Base-by-base conservation (phyloP, 2,329 filamentous ascomycete species). In the Sporothrix luriei region DNA sequence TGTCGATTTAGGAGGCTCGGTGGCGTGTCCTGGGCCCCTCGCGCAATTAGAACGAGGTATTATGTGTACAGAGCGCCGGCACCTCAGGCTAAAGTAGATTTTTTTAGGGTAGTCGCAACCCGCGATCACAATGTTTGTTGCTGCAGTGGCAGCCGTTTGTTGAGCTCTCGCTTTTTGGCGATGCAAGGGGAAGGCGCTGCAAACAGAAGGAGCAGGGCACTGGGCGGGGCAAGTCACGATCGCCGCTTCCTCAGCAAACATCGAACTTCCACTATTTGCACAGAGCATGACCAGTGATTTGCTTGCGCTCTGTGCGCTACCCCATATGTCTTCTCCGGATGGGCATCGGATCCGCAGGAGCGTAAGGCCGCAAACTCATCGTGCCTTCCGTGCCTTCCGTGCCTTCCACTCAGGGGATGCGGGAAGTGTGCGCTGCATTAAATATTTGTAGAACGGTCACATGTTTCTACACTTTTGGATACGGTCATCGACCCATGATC, bases 1-100 rank as follows among this genome's bases (percentile, higher is more conserved):
- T 52, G 48, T 54, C 48, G 62, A 24, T 66, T 66, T 52, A n/a
- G 62, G 62, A 52, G 62, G 62, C 62, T 51, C 61, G 29, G 62
- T 66, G 62, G 48, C 48, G 62, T 52, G 29, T 59, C 14, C 55
- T 59, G 38, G 4, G 33, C 33, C 33, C 33, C 33, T 33, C 5
- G 33, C 46, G n/a, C 59, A 64, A 49, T n/a, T 40, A 26, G 7
- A 46, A 65, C 38, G 43, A 51, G 43, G 61, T 24, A 29, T n/a
- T n/a, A n/a, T n/a, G n/a, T n/a, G 33, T 29, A 29, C 29, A 33
- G 61, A 38, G 26, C 21, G 40, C 43, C 33, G n/a, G 21, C 33
- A 14, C 13, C 40, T 13, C n/a, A 24, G 59, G 40, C 59, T 46
- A 48, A 46, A 48, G 29, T 61, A 61, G 33, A 24, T 13, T 61